phyloP scores from a whole-genome alignment of 148 eudicot species.

The Simmondsia chinensis region DNA sequence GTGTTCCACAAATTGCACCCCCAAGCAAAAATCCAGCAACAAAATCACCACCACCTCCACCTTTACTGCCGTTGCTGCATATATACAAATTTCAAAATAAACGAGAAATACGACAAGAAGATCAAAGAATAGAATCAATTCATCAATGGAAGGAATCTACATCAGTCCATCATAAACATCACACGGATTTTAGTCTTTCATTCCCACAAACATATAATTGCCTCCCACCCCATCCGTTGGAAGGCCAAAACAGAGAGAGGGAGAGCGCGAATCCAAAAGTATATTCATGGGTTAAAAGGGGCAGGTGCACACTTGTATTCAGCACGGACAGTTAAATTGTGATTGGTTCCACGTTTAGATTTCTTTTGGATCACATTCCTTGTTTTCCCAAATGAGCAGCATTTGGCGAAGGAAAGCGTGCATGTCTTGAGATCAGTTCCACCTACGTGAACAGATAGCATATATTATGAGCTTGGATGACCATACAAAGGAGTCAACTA shows the following conservation, averaged over 20 bases:
- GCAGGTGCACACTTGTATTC: conserved; percentile 30
- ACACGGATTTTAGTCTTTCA: too few relatives aligned
- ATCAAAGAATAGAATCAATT: too few relatives aligned
- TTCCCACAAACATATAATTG: too few relatives aligned
- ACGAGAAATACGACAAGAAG: too few relatives aligned
- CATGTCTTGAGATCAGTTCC: conserved; percentile 28
- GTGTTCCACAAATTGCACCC: conserved; percentile 75
- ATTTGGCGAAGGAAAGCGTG: conserved; percentile 21
- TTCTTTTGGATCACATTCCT: conserved; percentile 22
- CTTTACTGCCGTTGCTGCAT: conserved; percentile 33
- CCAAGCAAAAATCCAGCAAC: conserved; percentile 76
- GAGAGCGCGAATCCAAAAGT: background rate
- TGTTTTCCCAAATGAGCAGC: conserved; percentile 18
- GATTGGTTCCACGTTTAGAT: conserved; percentile 14
- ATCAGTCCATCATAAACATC: too few relatives aligned
- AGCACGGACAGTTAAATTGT: conserved; percentile 29
- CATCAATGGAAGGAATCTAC: too few relatives aligned
- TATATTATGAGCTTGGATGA: too few relatives aligned
- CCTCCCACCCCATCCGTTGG: too few relatives aligned
- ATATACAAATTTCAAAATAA: conserved; percentile 1
- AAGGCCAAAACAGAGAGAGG: background rate
- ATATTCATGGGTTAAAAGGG: background rate
- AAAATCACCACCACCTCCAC: conserved; percentile 68
- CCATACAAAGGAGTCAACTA: too few relatives aligned
- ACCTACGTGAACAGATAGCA: conserved; percentile 31